phyloP scores from a whole-genome alignment of 1,284 basidiomycete genomes.

The Omphalotus olearius region DNA sequence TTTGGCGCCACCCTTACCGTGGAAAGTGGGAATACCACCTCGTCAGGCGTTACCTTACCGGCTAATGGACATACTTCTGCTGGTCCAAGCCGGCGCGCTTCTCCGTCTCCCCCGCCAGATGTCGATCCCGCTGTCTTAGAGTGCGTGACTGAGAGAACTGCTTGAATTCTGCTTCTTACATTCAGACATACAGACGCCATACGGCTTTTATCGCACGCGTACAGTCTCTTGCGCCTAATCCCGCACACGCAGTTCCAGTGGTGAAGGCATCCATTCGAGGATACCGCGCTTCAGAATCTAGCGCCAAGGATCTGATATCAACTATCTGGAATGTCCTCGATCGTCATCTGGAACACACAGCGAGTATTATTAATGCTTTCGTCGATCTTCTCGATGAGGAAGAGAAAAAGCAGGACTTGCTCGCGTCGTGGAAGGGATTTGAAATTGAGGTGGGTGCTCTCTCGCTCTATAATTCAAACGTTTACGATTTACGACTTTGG shows the following conservation, averaged over 20 bases:
- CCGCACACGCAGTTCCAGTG: conserved; percentile 68
- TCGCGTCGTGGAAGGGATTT: conserved; percentile 81
- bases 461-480: neutral
- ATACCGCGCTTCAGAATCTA: conserved; percentile 77
- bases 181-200: conserved; percentile 52
- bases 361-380: conserved; percentile 73
- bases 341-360: conserved; percentile 70
- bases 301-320: conserved; percentile 80
- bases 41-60: neutral
- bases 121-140: conserved; percentile 50
- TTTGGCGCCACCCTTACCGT: conserved; percentile 65
- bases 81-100: conserved; percentile 20
- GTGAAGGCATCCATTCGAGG: conserved; percentile 80
- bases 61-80: conserved; percentile 13
- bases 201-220: conserved; percentile 68
- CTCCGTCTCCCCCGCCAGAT: conserved; percentile 40
- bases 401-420: conserved; percentile 77
- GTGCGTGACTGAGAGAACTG: conserved; percentile 33
- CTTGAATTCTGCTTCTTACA: neutral
- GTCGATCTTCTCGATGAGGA: conserved; percentile 82
- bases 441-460: conserved; percentile 66
- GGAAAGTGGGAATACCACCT: conserved; percentile 29
- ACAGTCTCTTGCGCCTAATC: conserved; percentile 63
- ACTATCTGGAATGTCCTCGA: conserved; percentile 87
- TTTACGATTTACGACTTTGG: neutral